Evolutionary conservation across 2,329 filamentous ascomycete genomes (phyloP).

Genomic region (Diaporthe longicolla): DNA sequence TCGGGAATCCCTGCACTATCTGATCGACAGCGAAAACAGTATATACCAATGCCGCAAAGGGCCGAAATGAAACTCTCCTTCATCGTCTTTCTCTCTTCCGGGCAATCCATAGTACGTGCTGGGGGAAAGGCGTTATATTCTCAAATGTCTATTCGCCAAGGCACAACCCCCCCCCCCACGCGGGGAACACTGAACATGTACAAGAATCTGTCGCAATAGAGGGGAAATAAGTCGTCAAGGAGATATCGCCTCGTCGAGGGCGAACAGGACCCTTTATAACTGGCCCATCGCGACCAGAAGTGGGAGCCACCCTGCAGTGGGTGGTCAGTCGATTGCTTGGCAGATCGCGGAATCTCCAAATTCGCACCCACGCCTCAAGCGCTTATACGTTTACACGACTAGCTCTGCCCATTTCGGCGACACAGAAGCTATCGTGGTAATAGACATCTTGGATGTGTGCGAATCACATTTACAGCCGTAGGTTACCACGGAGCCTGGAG

Average conservation of each 20-base stretch:
- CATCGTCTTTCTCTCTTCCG: too few species aligned
- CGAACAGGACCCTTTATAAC: slow-evolving; percentile 2
- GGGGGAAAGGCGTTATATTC: slow-evolving; percentile 20
- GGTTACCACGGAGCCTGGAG: neutral
- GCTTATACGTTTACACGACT: neutral
- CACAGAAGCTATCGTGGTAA: neutral
- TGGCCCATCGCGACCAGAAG: neutral
- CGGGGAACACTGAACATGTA: neutral
- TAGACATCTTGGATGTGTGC: neutral
- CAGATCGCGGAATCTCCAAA: neutral
- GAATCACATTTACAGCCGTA: neutral
- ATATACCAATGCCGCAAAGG: neutral
- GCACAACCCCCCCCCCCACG: neutral
- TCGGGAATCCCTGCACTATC: neutral
- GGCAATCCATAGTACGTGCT: neutral
- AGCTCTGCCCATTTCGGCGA: neutral
- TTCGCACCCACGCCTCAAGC: neutral
- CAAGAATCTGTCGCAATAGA: slow-evolving; percentile 26
- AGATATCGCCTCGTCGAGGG: neutral
- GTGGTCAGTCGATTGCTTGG: slow-evolving; percentile 1
- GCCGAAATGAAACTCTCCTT: neutral
- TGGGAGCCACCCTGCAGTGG: neutral
- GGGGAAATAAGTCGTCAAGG: slow-evolving; percentile 34
- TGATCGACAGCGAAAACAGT: neutral
- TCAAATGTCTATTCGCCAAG: slow-evolving; percentile 26